Percentiles rank a stretch among this genome's conserved stretches.
Evolutionary conservation across 1,284 basidiomycete species (phyloP).

Genomic region (Peniophora sp.): DNA sequence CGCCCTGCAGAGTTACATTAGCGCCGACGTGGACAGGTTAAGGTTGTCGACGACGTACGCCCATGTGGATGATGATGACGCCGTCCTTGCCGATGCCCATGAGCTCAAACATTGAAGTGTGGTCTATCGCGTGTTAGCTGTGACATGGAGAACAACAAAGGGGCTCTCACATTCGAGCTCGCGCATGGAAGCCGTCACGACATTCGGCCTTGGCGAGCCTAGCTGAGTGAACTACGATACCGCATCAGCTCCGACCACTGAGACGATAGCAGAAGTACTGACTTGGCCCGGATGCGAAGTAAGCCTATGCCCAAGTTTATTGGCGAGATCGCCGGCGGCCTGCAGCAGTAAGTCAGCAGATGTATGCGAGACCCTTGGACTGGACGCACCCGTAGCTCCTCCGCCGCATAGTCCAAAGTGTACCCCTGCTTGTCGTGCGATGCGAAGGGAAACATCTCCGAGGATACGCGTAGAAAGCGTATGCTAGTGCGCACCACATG

Average conservation of each 20-base stretch:
- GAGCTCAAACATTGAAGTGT: conserved; percentile 78
- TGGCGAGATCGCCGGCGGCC: conserved; percentile 68
- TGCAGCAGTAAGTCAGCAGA: conserved; percentile 12
- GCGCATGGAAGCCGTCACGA: conserved; percentile 68
- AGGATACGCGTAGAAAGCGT: conserved; percentile 77
- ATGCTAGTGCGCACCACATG: conserved; percentile 32
- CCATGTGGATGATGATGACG: conserved; percentile 74
- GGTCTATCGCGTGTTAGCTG: conserved; percentile 32
- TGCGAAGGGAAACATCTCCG: conserved; percentile 89
- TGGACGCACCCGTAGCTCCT: conserved; percentile 32
- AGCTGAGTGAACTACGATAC: conserved; percentile 69
- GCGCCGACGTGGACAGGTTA: neutral
- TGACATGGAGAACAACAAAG: conserved; percentile 5
- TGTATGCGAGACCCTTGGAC: neutral
- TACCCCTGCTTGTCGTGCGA: conserved; percentile 80
- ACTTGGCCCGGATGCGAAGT: conserved; percentile 76
- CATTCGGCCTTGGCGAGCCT: conserved; percentile 66
- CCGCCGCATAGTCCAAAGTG: conserved; percentile 59
- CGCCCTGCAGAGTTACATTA: conserved; percentile 35
- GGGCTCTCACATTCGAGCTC: conserved; percentile 71
- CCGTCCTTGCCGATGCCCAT: conserved; percentile 74
- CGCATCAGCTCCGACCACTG: neutral
- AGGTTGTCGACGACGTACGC: conserved; percentile 26
- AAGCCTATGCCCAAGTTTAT: conserved; percentile 70
- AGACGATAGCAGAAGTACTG: neutral